A percentile compares a stretch with the other conserved stretches of the same genome.
Evolutionary conservation across 2,329 filamentous ascomycete genomes (phyloP).

Genomic region (Xylariaceae sp.): DNA sequence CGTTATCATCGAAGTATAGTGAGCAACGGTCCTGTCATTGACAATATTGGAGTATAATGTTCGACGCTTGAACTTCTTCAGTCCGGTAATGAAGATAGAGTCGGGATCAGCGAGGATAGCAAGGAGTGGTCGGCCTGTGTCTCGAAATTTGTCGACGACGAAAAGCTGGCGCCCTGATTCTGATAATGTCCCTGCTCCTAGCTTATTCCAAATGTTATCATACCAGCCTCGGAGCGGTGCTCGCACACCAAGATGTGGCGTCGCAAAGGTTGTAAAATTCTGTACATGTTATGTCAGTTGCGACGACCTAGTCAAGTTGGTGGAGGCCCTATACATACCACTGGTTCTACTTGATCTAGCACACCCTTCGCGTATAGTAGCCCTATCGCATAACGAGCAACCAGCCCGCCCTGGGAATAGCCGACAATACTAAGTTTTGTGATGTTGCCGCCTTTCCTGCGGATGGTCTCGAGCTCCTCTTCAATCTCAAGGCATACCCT

Average conservation of each 20-base stretch:
- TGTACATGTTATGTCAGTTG: constrained; percentile 39
- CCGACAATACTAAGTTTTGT: constrained; percentile 85
- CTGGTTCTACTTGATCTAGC: constrained; percentile 79
- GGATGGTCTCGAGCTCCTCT: constrained; percentile 63
- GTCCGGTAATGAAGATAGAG: constrained; percentile 83
- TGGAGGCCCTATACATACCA: constrained; percentile 55
- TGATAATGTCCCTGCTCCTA: constrained; percentile 82
- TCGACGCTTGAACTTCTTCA: constrained; percentile 77
- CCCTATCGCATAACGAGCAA: constrained; percentile 86
- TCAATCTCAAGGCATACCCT: constrained; percentile 72
- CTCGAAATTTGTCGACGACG: constrained; percentile 82
- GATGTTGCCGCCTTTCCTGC: constrained; percentile 71
- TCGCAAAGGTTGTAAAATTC: constrained; percentile 94
- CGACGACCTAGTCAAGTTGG: background rate
- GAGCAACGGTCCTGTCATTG: constrained; percentile 82
- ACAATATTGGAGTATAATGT: constrained; percentile 85
- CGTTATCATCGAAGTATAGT: constrained; percentile 82
- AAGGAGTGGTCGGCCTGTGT: constrained; percentile 81
- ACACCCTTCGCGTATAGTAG: constrained; percentile 81
- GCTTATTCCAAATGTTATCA: constrained; percentile 78
- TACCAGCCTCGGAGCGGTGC: constrained; percentile 71
- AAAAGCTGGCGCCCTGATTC: constrained; percentile 88
- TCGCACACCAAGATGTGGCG: constrained; percentile 80
- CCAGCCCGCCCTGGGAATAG: constrained; percentile 87
- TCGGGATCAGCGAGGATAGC: constrained; percentile 81